Conservation (phyloP, 768 basidiomycete species). For the Termitomyces heimii region DNA sequence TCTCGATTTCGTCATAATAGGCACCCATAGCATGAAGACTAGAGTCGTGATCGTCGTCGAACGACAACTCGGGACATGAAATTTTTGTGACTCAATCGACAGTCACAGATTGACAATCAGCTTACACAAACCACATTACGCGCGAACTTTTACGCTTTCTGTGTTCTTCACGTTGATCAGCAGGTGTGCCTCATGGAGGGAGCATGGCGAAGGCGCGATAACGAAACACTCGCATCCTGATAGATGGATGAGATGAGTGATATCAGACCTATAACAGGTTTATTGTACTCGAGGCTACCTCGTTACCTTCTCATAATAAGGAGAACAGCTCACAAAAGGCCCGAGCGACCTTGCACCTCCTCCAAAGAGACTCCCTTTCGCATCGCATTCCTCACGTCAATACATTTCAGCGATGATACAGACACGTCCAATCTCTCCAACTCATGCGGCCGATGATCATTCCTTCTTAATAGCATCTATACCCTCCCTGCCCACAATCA, state of each 20-base stretch:
- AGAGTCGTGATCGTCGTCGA: conserved; percentile 4
- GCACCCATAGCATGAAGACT: conserved; percentile 52
- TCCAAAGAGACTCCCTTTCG: not conserved
- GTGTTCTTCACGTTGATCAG: not conserved
- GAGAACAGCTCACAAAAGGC: conserved; percentile 3
- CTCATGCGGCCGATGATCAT: conserved; percentile 7
- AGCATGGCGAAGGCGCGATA: conserved; percentile 9
- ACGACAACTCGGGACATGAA: conserved; percentile 10
- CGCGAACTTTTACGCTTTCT: not conserved
- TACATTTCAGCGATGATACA: conserved; percentile 5
- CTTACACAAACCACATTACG: conserved; percentile 1
- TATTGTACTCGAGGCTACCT: conserved; percentile 13
- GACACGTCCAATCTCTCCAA: conserved; percentile 11
- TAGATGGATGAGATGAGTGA: conserved; percentile 7
- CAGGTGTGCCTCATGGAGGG: conserved; percentile 15
- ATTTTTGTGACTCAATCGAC: conserved; percentile 14
- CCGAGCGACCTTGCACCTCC: conserved; percentile 2
- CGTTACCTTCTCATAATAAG: conserved; percentile 12
- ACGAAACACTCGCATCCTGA: conserved; percentile 8
- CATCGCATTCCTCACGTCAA: not conserved
- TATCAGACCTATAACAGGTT: not conserved
- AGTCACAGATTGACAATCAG: not conserved
- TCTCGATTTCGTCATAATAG: conserved; percentile 96
- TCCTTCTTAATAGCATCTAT: conserved; percentile 12
- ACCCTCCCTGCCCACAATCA: conserved; percentile 23